Evolutionary conservation across 1,284 basidiomycete genomes (phyloP).

Genomic region (Trametes hirsuta): DNA sequence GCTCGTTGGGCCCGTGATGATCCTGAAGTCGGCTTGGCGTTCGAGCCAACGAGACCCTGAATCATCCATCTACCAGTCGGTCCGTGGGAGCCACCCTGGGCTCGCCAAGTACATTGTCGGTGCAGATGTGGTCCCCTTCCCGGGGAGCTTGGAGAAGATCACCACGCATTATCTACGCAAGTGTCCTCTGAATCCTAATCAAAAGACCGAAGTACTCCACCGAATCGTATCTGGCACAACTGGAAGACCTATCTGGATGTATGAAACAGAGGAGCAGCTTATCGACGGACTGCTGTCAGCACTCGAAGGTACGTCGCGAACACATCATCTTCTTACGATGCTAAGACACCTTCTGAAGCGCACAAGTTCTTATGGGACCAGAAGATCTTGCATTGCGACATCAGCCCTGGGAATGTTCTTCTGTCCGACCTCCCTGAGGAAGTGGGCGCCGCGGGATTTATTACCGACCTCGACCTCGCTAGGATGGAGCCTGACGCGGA

Average conservation of each 20-base stretch:
- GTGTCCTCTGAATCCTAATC: not conserved
- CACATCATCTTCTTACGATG: not conserved
- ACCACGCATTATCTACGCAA: not conserved
- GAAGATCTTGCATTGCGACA: constrained; percentile 11
- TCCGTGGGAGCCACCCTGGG: not conserved
- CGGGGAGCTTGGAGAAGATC: not conserved
- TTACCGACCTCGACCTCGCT: constrained; percentile 1
- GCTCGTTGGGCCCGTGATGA: not conserved
- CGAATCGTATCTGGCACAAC: not conserved
- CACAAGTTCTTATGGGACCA: not conserved
- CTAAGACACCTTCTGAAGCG: not conserved
- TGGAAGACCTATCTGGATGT: not conserved
- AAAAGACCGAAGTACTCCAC: not conserved
- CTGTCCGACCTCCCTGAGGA: not conserved
- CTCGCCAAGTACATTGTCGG: constrained; percentile 3
- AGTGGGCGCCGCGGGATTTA: not conserved
- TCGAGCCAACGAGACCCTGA: constrained; percentile 9
- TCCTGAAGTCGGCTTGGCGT: constrained; percentile 26
- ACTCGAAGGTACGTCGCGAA: not conserved
- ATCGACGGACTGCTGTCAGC: not conserved
- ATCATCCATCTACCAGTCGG: constrained; percentile 11
- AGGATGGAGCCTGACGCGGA: not conserved
- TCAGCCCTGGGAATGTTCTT: constrained; percentile 14
- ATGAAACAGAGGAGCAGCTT: not conserved
- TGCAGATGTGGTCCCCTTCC: constrained; percentile 2